Percentiles rank a stretch among this genome's conserved stretches.
These are phyloP conservation scores for Ophiobolus disseminans DNA, from an alignment of 2,329 filamentous ascomycete species.

Conservation along the genomic window DNA sequence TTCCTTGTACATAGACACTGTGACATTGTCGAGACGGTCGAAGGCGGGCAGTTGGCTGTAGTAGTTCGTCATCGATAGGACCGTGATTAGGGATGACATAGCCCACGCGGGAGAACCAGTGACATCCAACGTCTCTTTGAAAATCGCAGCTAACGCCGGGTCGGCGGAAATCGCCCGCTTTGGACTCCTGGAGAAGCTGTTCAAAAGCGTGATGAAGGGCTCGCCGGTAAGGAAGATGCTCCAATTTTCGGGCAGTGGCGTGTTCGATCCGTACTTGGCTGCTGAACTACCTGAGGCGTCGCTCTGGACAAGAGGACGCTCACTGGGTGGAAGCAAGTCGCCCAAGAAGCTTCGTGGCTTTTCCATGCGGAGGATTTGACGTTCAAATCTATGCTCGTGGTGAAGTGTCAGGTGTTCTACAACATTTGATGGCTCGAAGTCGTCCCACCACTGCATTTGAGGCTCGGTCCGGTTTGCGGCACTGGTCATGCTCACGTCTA, in stretches of 20 bases:
- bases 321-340: constrained; percentile 1
- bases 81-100: constrained; percentile 16
- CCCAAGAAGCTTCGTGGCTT: constrained; percentile 5
- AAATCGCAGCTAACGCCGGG: constrained; percentile 12
- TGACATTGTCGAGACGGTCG: constrained; percentile 6
- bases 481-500: constrained; percentile 6
- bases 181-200: not conserved
- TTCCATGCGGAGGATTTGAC: constrained; percentile 7
- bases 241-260: constrained; percentile 9
- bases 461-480: constrained; percentile 9
- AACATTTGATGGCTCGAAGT: constrained; percentile 2
- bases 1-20: constrained; percentile 8
- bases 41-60: constrained; percentile 18
- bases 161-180: constrained; percentile 9
- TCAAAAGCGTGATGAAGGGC: not conserved
- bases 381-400: not conserved
- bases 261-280: not conserved
- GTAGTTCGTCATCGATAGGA: constrained; percentile 15
- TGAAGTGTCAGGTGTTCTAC: not conserved
- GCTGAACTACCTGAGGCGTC: constrained; percentile 7
- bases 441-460: not conserved
- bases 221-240: constrained; percentile 5
- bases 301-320: constrained; percentile 10
- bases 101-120: constrained; percentile 10
- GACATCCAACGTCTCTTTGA: constrained; percentile 1